Base-by-base conservation (phyloP, 179 eudicot species). In the Vitellaria paradoxa region DNA sequence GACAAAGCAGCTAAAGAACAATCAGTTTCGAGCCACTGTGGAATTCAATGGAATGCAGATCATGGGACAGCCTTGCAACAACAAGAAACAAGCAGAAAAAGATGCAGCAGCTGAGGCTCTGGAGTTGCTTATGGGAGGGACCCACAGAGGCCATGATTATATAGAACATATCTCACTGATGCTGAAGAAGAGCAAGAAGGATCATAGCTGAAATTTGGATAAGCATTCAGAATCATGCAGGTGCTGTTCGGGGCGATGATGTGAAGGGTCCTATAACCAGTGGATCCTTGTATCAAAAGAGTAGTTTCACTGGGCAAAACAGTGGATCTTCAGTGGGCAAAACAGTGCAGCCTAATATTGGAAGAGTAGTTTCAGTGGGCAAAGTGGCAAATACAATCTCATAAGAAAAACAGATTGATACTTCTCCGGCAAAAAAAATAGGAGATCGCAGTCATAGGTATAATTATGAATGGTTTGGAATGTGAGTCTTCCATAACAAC, bases 81-180 rank as follows among this genome's bases (percentile, higher is more conserved):
- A 84, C 87, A 91, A 91, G 86, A 91, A 91, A 71, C 84, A 83
- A 79, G 95, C 95, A 4, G 95, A 91, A 76, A 91, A 91, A 69
- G 91, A 87, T 80, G 92, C 95, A 11, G 95, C 95, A 3, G 86
- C 92, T 14, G 89, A 86, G 86, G 95, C 92, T 66, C 82, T 91
- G 7, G 87, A 84, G 45, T 89, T 90, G 89, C 82, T 92, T n/a
- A 78, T 80, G 81, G 89, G 89, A 57, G 88, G 89, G 50, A 74
- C 87, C n/a, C 87, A 77, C 50, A 80, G 76, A 61, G 87, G 87
- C 46, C 85, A 72, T 65, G 94, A 87, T 40, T 70, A 80, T 42
- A 73, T 87, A 2, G 92, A 89, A 60, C 84, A 83, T 70, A 85
- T 91, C 90, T 89, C 97, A 23, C 82, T 86, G 88, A 73, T 91